Base-by-base conservation (phyloP, 2,329 filamentous ascomycete genomes). In the Talaromyces islandicus region DNA sequence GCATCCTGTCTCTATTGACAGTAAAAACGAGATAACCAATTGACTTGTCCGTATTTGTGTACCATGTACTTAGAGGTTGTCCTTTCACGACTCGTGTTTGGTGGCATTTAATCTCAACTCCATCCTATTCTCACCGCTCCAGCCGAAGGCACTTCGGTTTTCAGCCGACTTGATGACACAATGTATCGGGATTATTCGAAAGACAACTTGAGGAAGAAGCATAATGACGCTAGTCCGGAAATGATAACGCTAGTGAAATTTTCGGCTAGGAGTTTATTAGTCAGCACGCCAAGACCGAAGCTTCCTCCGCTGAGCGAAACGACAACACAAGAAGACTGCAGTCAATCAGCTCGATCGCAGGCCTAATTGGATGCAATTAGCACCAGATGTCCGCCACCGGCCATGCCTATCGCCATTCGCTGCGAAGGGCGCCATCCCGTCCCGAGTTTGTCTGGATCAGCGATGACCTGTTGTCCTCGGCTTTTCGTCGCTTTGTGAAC, bases 401-500 rank as follows among this genome's bases (percentile, higher is more conserved):
- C 64, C 71, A 74, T 76, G 75, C 72, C 64, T 77, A 69, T 60
- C 66, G 75, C 69, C 73, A 75, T 69, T 70, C 71, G 54, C 62
- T 71, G 29, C 70, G 70, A 56, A 65, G 69, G 14, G 63, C 69
- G 27, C 64, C 68, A n/a, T 55, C 65, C 30, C 57, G 65, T 14
- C 58, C 50, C n/a, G 73, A 78, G 48, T 67, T 76, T 63, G 66
- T 79, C 21, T 81, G 78, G 78, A 74, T 80, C 58, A 76, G 76
- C 62, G 78, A 80, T 57, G 76, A 77, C 54, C 64, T 78, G 24
- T 71, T 80, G 17, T 66, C 74, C 4, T 69, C 72, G 14, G 77
- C 79, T 25, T 85, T 84, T 71, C 73, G 77, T 57, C 79, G 76
- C 51, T 78, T 76, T 62, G 72, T 73, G 60, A 76, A 74, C 63